Conservation (phyloP, 176 grass and related monocot species). For the Pontederia crassipes region DNA sequence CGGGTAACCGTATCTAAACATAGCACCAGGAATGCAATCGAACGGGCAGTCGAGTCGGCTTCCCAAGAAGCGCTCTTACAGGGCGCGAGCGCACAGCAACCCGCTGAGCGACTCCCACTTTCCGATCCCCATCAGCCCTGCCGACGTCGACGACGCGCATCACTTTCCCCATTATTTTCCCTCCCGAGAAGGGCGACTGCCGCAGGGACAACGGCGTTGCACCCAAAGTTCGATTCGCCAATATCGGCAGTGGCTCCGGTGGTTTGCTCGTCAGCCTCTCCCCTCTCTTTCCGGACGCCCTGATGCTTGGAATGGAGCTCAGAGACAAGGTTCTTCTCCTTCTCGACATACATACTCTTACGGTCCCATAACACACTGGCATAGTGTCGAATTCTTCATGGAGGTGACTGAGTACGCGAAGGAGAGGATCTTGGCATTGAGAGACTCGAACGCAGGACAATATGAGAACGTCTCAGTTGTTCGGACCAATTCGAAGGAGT, state of each 20-base stretch:
- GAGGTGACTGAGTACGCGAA: slow-evolving; percentile 96
- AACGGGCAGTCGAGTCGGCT: slow-evolving; percentile 30
- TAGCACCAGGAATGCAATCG: neutral
- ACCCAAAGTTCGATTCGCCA: slow-evolving; percentile 48
- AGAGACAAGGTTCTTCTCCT: slow-evolving; percentile 55
- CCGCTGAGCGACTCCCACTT: slow-evolving; percentile 96
- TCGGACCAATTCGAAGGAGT: slow-evolving; percentile 97
- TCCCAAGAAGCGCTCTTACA: slow-evolving; percentile 72
- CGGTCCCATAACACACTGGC: too few relatives aligned
- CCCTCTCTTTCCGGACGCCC: slow-evolving; percentile 54
- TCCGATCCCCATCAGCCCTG: slow-evolving; percentile 55
- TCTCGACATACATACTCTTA: neutral
- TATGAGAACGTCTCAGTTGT: slow-evolving; percentile 90
- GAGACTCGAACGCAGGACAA: slow-evolving; percentile 53
- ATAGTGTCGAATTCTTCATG: neutral
- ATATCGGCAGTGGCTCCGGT: too few relatives aligned
- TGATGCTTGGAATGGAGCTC: slow-evolving; percentile 98
- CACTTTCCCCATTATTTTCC: slow-evolving; percentile 69
- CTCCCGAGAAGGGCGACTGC: neutral
- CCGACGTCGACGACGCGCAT: slow-evolving; percentile 48
- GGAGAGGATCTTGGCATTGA: slow-evolving; percentile 73
- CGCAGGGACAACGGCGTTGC: neutral
- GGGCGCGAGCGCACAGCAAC: slow-evolving; percentile 79
- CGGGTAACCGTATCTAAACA: too few relatives aligned
- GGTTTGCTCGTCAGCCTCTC: slow-evolving; percentile 58